Percentiles rank a stretch among this genome's conserved stretches.
These are phyloP conservation scores for Calocybe indica DNA, from an alignment of 768 basidiomycete genomes.

Conservation along the genomic window DNA sequence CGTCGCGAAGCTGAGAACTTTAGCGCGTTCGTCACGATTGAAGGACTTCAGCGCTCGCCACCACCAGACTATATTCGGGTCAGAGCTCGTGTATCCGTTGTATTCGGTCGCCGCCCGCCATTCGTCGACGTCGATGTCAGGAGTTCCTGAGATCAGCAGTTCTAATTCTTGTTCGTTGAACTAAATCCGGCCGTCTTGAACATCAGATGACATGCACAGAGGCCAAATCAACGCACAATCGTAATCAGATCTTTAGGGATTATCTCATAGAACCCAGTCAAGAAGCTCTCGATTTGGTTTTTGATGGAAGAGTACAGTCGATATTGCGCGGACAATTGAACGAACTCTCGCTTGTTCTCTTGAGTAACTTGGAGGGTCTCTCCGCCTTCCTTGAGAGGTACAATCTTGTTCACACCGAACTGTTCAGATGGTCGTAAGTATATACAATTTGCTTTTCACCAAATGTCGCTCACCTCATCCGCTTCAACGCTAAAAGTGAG, in stretches of 20 bases:
- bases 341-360: slow-evolving; percentile 96
- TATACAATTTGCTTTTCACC: background rate
- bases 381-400: slow-evolving; percentile 83
- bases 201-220: background rate
- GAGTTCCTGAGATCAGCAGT: slow-evolving; percentile 91
- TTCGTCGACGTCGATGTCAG: slow-evolving; percentile 98
- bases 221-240: slow-evolving; percentile 53
- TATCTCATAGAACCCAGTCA: slow-evolving; percentile 93
- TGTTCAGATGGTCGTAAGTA: slow-evolving; percentile 21
- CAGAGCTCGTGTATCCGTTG: slow-evolving; percentile 80
- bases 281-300: slow-evolving; percentile 88
- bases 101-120: slow-evolving; percentile 92
- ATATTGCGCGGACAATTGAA: slow-evolving; percentile 92
- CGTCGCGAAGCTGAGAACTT: slow-evolving; percentile 96
- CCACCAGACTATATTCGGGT: slow-evolving; percentile 98
- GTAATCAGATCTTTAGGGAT: slow-evolving; percentile 94
- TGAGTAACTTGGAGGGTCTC: slow-evolving; percentile 84
- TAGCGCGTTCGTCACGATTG: slow-evolving; percentile 93
- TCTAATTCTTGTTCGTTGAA: slow-evolving; percentile 96
- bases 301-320: slow-evolving; percentile 91
- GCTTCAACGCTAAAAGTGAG: slow-evolving; percentile 94
- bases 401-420: slow-evolving; percentile 89
- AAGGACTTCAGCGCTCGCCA: slow-evolving; percentile 98
- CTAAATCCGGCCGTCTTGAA: slow-evolving; percentile 28
- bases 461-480: slow-evolving; percentile 63